Conservation (phyloP, 352 stramenopile genomes). For the Halophytophthora polymorphica region DNA sequence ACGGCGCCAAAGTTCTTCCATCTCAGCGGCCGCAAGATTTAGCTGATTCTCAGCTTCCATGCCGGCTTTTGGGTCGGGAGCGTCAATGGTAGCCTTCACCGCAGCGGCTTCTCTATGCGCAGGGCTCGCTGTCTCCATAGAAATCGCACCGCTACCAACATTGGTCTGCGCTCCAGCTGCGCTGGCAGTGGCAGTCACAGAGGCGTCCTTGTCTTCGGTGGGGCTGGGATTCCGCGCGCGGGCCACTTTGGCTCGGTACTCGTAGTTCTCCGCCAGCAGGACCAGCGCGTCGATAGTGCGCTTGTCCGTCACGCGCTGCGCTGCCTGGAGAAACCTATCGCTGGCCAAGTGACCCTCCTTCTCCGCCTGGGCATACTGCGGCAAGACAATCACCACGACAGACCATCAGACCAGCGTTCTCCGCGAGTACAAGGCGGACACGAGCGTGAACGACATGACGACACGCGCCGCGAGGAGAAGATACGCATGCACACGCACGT, state of each 20-base stretch:
- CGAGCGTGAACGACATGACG: too few species aligned
- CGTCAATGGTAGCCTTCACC: background rate
- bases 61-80: conserved; percentile 30
- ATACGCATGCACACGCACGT: conserved; percentile 33
- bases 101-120: background rate
- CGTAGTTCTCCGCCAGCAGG: conserved; percentile 75
- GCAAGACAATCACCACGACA: background rate
- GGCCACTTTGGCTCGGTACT: conserved; percentile 70
- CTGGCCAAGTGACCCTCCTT: conserved; percentile 71
- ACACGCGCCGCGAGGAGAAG: conserved; percentile 1
- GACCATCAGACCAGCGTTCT: background rate
- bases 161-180: background rate
- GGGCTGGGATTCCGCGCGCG: conserved; percentile 32
- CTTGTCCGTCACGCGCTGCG: conserved; percentile 51
- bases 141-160: background rate
- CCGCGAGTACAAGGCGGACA: background rate
- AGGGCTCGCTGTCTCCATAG: background rate
- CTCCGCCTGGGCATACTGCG: conserved; percentile 48
- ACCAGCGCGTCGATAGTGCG: conserved; percentile 68
- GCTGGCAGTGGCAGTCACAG: background rate
- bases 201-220: conserved; percentile 6
- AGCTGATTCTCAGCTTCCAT: conserved; percentile 54
- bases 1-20: conserved; percentile 82
- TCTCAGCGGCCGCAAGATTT: conserved; percentile 68
- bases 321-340: conserved; percentile 63